phyloP scores from a whole-genome alignment of 768 basidiomycete genomes.

The Imleria badia region DNA sequence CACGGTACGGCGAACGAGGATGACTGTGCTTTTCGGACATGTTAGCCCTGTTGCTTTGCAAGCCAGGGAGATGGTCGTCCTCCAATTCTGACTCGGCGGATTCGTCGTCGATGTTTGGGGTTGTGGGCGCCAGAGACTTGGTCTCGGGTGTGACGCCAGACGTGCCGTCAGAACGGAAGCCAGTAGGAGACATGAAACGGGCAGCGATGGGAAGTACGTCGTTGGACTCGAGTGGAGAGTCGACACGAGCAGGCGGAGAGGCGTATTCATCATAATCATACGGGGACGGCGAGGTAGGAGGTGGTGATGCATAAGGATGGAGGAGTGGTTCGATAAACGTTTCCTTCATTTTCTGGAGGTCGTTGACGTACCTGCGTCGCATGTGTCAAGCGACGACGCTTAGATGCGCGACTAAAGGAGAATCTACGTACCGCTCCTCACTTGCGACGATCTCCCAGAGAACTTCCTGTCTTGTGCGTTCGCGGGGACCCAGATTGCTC shows the following conservation, averaged over 20 bases:
- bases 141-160: constrained; percentile 41
- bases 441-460: constrained; percentile 95
- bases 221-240: constrained; percentile 66
- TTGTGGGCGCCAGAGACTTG: constrained; percentile 46
- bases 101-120: constrained; percentile 70
- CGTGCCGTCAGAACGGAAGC: constrained; percentile 48
- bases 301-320: constrained; percentile 63
- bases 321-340: constrained; percentile 89
- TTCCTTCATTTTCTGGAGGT: constrained; percentile 88
- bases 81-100: constrained; percentile 75
- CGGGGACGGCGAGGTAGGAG: constrained; percentile 46
- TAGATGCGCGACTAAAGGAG: constrained; percentile 11
- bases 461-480: constrained; percentile 94
- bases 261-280: constrained; percentile 69
- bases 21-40: constrained; percentile 57
- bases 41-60: constrained; percentile 25
- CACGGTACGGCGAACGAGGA: constrained; percentile 76
- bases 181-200: constrained; percentile 77
- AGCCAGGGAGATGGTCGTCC: constrained; percentile 43
- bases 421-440: constrained; percentile 74
- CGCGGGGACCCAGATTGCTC: constrained; percentile 87
- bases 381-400: constrained; percentile 12
- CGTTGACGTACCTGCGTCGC: constrained; percentile 78
- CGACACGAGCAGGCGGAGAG: constrained; percentile 40
- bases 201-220: constrained; percentile 87